Evolutionary conservation across 805 yeast species (phyloP).

Genomic region (Kazachstania martiniae): DNA sequence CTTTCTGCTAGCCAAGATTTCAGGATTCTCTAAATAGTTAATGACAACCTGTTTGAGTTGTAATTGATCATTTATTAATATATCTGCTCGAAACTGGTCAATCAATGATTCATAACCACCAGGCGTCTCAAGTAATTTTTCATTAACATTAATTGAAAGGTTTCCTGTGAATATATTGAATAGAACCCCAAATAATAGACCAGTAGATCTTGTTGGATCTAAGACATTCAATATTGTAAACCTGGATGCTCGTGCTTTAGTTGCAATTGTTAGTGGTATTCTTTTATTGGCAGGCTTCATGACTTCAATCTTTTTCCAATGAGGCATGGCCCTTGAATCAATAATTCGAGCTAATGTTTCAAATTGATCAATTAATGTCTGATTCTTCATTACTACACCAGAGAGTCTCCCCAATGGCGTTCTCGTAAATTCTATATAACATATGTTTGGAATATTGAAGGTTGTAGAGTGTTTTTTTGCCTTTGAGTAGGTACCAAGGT

Average conservation of each 20-base stretch:
- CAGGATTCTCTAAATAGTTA: constrained; percentile 86
- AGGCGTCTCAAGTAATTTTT: constrained; percentile 58
- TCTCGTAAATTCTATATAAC: constrained; percentile 86
- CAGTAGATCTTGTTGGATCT: constrained; percentile 72
- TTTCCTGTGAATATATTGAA: constrained; percentile 82
- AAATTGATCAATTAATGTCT: constrained; percentile 85
- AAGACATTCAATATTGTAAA: constrained; percentile 53
- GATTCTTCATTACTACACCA: constrained; percentile 88
- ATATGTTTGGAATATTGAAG: constrained; percentile 67
- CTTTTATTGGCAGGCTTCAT: constrained; percentile 29
- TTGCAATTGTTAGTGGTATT: constrained; percentile 8
- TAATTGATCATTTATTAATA: constrained; percentile 75
- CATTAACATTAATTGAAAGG: constrained; percentile 68
- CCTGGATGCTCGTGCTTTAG: constrained; percentile 20
- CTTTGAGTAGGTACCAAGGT: constrained; percentile 63
- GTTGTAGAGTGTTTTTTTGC: constrained; percentile 52
- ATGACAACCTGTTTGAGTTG: constrained; percentile 84
- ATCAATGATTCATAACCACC: constrained; percentile 81
- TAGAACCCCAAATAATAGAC: constrained; percentile 70
- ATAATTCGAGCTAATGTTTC: constrained; percentile 57
- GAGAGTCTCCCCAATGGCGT: constrained; percentile 85
- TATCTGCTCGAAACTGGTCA: constrained; percentile 57
- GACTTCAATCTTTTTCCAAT: constrained; percentile 40
- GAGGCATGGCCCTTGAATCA: constrained; percentile 40
- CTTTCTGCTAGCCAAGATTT: constrained; percentile 68